Evolutionary conservation across 148 eudicot species (phyloP).

Genomic region (Chenopodium berlandieri): DNA sequence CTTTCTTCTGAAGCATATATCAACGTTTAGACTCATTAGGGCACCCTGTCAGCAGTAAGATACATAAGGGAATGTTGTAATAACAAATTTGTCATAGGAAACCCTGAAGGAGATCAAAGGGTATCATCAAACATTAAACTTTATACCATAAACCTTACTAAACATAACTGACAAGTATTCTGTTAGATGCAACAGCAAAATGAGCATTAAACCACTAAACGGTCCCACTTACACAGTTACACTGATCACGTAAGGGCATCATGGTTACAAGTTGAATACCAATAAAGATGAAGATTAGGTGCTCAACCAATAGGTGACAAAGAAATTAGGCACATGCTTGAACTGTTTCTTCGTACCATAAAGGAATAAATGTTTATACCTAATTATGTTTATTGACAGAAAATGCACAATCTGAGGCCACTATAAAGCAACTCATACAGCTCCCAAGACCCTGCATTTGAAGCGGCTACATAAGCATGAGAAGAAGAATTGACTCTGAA

Average conservation of each 20-base stretch:
- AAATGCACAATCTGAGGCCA: conserved; percentile 49
- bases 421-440: conserved; percentile 63
- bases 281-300: neutral
- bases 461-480: conserved; percentile 30
- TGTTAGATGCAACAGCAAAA: neutral
- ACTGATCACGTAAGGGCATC: neutral
- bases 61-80: neutral
- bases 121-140: neutral
- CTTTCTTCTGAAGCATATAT: neutral
- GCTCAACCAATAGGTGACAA: conserved; percentile 7
- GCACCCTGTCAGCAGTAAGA: neutral
- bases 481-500: conserved; percentile 56
- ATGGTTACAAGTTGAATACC: conserved; percentile 4
- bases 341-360: neutral
- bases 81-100: neutral
- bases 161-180: conserved; percentile 4
- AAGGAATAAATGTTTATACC: conserved; percentile 22
- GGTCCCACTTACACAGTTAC: neutral
- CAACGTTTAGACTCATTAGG: neutral
- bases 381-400: conserved; percentile 43
- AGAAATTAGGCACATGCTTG: neutral
- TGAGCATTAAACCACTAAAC: neutral
- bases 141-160: neutral
- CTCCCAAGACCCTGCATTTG: conserved; percentile 46
- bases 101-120: neutral